These are phyloP conservation scores for Acanthamoeba sp. DNA, from an alignment of 208 protist genomes.

Conservation along the genomic window DNA sequence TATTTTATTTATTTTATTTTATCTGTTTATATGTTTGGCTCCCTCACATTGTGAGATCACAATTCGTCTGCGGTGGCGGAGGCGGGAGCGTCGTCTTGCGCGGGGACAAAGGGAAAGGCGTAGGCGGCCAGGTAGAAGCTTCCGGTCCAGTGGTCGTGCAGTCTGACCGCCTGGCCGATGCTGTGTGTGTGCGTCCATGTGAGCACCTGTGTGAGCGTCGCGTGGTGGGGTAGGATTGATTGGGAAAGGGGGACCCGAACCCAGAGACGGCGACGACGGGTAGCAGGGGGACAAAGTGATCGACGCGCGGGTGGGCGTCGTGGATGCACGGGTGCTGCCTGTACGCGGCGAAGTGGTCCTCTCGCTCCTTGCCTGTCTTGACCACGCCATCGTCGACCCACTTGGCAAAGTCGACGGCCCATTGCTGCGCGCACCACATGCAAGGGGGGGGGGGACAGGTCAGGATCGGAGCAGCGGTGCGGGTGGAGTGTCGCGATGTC, in stretches of 20 bases:
- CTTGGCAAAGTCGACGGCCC: slow-evolving; percentile 87
- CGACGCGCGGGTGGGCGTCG: slow-evolving; percentile 90
- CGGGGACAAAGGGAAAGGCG: neutral
- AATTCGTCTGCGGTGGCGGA: too few relatives aligned
- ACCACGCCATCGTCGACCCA: slow-evolving; percentile 83
- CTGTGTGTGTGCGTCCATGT: neutral
- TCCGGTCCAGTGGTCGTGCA: slow-evolving; percentile 31
- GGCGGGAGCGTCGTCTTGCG: too few relatives aligned
- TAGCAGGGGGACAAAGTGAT: slow-evolving; percentile 92
- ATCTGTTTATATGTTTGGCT: too few relatives aligned
- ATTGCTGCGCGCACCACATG: neutral
- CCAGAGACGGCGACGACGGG: neutral
- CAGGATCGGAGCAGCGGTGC: too few relatives aligned
- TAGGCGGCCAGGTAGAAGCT: slow-evolving; percentile 21
- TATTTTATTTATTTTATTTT: too few relatives aligned
- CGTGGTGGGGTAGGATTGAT: too few relatives aligned
- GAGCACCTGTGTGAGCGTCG: neutral
- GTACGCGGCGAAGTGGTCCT: slow-evolving; percentile 85
- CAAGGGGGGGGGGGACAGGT: neutral
- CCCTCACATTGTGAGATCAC: too few relatives aligned
- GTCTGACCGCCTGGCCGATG: neutral
- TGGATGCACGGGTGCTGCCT: slow-evolving; percentile 70
- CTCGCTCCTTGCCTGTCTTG: slow-evolving; percentile 36
- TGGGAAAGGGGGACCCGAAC: neutral
- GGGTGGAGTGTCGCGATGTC: too few relatives aligned